These are phyloP conservation scores for Curvularia hawaiiensis DNA, from an alignment of 2,329 filamentous ascomycete genomes.

Conservation along the genomic window DNA sequence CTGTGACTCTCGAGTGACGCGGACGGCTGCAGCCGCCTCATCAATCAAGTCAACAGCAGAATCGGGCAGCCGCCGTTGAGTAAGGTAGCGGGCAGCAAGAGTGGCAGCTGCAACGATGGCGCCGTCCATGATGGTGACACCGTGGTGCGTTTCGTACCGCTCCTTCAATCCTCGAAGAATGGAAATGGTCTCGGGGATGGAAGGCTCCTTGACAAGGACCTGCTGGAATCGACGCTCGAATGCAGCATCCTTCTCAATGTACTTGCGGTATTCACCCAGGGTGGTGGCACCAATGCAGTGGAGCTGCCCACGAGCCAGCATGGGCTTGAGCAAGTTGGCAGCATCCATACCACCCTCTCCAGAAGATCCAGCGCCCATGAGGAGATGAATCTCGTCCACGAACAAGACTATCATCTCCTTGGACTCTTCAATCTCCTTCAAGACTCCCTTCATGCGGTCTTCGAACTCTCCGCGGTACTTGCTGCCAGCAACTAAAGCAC, in stretches of 20 bases:
- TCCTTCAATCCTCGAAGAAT: conserved; percentile 99
- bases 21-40: conserved; percentile 94
- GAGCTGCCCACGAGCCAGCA: conserved; percentile 93
- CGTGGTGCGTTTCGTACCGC: conserved; percentile 97
- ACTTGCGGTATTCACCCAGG: conserved; percentile 93
- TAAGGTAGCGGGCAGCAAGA: conserved; percentile 91
- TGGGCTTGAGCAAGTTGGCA: conserved; percentile 95
- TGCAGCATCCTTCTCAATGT: conserved; percentile 97
- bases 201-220: conserved; percentile 93
- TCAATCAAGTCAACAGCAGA: conserved; percentile 97
- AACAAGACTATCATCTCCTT: conserved; percentile 98
- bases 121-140: conserved; percentile 93
- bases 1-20: conserved; percentile 93
- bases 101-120: conserved; percentile 92
- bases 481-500: conserved; percentile 92
- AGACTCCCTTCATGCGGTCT: conserved; percentile 97
- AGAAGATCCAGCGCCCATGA: conserved; percentile 95
- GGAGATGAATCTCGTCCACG: conserved; percentile 96
- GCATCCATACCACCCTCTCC: conserved; percentile 99
- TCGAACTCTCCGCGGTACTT: conserved; percentile 99
- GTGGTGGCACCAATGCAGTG: conserved; percentile 99
- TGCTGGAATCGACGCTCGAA: conserved; percentile 99
- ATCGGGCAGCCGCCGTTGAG: conserved; percentile 86
- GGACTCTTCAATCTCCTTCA: conserved; percentile 94
- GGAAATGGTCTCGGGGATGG: conserved; percentile 87